Evolutionary conservation across 352 stramenopile genomes (phyloP), one percentile per base, ranked within the genome.

Genomic region (Aphanomyces invadans): DNA sequence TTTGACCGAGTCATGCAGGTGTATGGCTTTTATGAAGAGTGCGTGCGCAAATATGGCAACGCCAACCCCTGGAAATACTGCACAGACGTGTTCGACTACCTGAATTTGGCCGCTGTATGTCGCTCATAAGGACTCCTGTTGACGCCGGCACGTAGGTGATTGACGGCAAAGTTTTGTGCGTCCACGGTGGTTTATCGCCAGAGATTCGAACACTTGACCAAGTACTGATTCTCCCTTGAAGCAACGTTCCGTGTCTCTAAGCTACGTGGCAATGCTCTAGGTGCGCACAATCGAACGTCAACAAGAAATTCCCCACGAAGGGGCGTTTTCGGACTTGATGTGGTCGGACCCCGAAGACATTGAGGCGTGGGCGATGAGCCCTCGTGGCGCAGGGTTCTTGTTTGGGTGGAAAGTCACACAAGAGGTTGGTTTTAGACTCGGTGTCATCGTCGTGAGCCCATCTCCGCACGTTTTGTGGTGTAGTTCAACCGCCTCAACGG

Each of bases 21-120:
- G 9, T 98, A 98, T 66, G 95, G 95, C 45, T 98, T 98, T 73
- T 98, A 98, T 72, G 95, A 98, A 73, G 95, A 98, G 76, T 98
- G 92, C 68, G 79, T 98, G 49, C 87, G 90, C 66, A 98, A 98
- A 79, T 98, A 98, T 75, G 95, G 94, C 65, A 98, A 97, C 73
- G 90, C 90, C 46, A 97, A 95, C 72, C 89, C 92, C 15, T 98
- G 94, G 94, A 92, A 97, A 73, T 97, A 98, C 74, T 98, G 91
- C 73, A 95, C 93, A 32, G 89, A 98, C 71, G 94, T 97, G 70
- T 98, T 98, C 75, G 95, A 98, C 79, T 97, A 94, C 70, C 90
- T 98, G 59, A 96, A 91, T 68, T 73, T 98, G 38, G 90, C 92
- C 7, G 95, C 95, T 2, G 80, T 61, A 64, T 9, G 19, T n/a